Evolutionary conservation across 2,329 filamentous ascomycete genomes (phyloP).

Genomic region (Aspergillus melleus): DNA sequence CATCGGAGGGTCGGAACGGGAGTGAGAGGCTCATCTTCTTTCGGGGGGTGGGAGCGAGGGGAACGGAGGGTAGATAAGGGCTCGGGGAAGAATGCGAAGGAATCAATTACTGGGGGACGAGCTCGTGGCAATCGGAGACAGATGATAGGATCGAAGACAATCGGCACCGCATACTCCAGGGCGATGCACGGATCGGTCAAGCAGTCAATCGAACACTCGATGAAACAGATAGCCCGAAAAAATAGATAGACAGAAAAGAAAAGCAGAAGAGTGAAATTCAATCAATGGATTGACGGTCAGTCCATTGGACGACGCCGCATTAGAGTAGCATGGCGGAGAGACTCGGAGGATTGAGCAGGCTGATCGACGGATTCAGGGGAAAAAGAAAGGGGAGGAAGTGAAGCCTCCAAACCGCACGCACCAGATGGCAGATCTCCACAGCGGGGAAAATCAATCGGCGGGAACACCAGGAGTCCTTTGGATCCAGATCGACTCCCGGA

Average conservation of each 20-base stretch:
- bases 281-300: background rate
- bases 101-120: background rate
- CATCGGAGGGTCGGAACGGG: slow-evolving; percentile 42
- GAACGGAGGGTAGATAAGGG: background rate
- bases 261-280: background rate
- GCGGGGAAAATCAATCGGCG: slow-evolving; percentile 10
- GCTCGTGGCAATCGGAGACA: background rate
- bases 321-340: background rate
- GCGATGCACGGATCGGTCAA: background rate
- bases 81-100: slow-evolving; percentile 1
- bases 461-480: background rate
- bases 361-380: slow-evolving; percentile 7
- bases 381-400: slow-evolving; percentile 12
- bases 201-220: background rate
- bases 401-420: background rate
- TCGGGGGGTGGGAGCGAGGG: background rate
- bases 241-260: background rate
- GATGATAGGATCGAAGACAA: background rate
- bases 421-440: slow-evolving; percentile 11
- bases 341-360: background rate
- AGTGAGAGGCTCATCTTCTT: slow-evolving; percentile 38
- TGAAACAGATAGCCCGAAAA: background rate
- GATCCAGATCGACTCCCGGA: background rate
- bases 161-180: background rate
- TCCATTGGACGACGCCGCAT: background rate